Evolutionary conservation across 2,329 filamentous ascomycete species (phyloP).

Genomic region (Penicillium sp.): DNA sequence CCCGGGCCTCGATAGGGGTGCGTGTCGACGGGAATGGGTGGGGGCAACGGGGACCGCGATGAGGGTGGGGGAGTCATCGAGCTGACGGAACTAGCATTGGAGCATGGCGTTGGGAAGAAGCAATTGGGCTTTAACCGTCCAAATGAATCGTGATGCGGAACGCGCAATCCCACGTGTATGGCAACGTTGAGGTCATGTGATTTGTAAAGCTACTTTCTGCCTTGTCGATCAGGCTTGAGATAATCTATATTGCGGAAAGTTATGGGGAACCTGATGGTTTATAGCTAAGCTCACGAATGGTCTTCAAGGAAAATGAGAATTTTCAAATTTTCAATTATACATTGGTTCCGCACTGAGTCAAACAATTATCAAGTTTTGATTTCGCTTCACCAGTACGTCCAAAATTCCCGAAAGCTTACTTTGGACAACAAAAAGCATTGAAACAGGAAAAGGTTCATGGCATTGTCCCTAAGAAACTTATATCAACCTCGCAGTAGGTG

Average conservation of each 20-base stretch:
- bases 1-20: constrained; percentile 43
- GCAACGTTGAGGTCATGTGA: constrained; percentile 10
- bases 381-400: too few species aligned
- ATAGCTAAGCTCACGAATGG: too few species aligned
- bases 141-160: constrained; percentile 5
- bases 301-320: too few species aligned
- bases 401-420: background rate
- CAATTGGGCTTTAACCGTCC: background rate
- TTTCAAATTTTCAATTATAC: background rate
- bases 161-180: constrained; percentile 16
- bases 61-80: constrained; percentile 35
- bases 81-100: constrained; percentile 26
- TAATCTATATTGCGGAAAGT: background rate
- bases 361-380: background rate
- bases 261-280: too few species aligned
- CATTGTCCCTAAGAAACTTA: background rate
- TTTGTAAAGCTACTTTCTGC: background rate
- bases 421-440: too few species aligned
- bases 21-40: constrained; percentile 47
- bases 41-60: constrained; percentile 39
- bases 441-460: too few species aligned
- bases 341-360: background rate
- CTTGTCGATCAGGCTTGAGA: background rate
- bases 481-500: background rate
- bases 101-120: constrained; percentile 26